A percentile compares a stretch with the other conserved stretches of the same genome.
phyloP scores from a whole-genome alignment of 148 eudicot genomes.

The Talinum fruticosum region DNA sequence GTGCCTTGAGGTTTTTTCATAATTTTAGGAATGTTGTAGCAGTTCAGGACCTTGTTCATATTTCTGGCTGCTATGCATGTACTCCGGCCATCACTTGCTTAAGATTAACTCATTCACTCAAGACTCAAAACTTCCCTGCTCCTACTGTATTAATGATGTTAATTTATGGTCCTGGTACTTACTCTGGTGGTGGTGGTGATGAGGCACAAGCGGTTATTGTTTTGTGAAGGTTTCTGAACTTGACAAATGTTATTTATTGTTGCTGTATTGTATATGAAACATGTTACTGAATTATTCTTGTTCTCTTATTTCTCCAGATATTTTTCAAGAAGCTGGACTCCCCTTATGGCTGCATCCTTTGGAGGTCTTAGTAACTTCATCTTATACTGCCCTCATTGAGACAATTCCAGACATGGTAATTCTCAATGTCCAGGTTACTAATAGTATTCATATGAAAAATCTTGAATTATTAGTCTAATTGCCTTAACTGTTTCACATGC shows the following conservation, averaged over 20 bases:
- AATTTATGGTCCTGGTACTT: neutral
- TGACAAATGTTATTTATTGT: neutral
- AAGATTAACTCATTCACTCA: neutral
- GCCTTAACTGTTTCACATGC: slow-evolving; percentile 45
- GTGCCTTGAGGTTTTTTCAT: too few relatives aligned
- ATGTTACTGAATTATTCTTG: neutral
- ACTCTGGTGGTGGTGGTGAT: neutral
- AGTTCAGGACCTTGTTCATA: too few relatives aligned
- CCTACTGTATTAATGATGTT: neutral
- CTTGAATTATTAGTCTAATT: slow-evolving; percentile 9
- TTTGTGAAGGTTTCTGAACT: neutral
- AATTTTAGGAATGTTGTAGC: too few relatives aligned
- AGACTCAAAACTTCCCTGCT: neutral
- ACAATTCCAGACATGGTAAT: slow-evolving; percentile 97
- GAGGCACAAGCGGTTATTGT: neutral
- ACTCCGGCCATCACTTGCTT: neutral
- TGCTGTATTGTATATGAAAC: neutral
- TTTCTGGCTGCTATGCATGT: neutral
- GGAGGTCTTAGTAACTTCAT: slow-evolving; percentile 95
- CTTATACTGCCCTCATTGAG: slow-evolving; percentile 97
- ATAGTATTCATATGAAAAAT: neutral
- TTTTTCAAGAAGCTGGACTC: slow-evolving; percentile 99
- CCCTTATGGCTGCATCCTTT: slow-evolving; percentile 97
- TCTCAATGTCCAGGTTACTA: neutral
- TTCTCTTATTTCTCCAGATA: slow-evolving; percentile 49